Base-by-base conservation (phyloP, 2,329 filamentous ascomycete species). In the Alternaria incomplexa region DNA sequence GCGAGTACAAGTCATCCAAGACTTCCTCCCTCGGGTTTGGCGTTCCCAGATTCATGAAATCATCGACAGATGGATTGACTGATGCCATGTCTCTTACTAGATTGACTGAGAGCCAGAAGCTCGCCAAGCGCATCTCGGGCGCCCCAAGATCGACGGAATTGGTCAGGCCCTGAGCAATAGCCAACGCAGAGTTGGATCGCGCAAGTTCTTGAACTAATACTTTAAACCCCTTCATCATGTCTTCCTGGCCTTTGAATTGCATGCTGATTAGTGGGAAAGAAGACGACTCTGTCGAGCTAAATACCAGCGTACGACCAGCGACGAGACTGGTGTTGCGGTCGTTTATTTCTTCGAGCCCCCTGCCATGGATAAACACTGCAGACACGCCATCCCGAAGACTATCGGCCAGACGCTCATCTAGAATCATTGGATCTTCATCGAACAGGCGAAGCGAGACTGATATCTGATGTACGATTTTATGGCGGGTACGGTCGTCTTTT, bases 41-140 rank as follows among this genome's bases (percentile, higher is more conserved):
- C 13, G 67, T 67, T 11, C 82, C 79, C 12, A 87, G 80, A 70
- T 89, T 87, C 8, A 97, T 80, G 43, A 96, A 88, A 43, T 89
- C 87, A 61, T 92, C 89, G 5, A 92, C 77, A 7, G 87, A 86
- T 2, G 85, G 81, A 15, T 85, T 83, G 2, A 83, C 80, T 5
- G 81, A 77, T 17, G 88, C 81, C 8, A 85, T 83, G 4, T 86
- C 84, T 72, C 89, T 89, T 9, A 94, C 79, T 2, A 95, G 85
- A 68, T 91, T 88, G 60, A 94, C 88, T 0, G 91, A 87, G 4
- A 97, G 83, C 94, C 94, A 97, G 70, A 93, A 91, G 3, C 90
- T 88, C 12, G 93, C 88, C 25, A 95, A 79, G 66, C 89, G 87
- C 36, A 84, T 83, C 17, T 87, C 83, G 0, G 88, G 87, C 4